A percentile compares a stretch with the other conserved stretches of the same genome.
Evolutionary conservation across 2,329 filamentous ascomycete species (phyloP).

Genomic region (Paecilomyces fulvus): DNA sequence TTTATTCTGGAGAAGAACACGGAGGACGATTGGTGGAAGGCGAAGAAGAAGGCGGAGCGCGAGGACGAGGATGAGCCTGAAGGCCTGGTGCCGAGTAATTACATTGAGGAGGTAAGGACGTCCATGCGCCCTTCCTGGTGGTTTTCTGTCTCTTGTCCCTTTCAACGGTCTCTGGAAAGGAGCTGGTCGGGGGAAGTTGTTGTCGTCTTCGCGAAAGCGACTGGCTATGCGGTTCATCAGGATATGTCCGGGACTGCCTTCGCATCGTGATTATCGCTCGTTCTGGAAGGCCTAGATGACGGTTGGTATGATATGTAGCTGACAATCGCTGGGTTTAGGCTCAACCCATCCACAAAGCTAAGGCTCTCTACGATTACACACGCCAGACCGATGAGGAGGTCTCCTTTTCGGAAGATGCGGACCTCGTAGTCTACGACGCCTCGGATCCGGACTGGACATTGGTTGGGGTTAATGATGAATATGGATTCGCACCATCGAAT

Average conservation of each 20-base stretch:
- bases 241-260: not conserved
- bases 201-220: not conserved
- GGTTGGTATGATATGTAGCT: not conserved
- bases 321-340: constrained; percentile 40
- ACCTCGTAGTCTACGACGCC: constrained; percentile 76
- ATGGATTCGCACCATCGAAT: constrained; percentile 89
- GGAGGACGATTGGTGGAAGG: constrained; percentile 89
- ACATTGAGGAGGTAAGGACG: constrained; percentile 74
- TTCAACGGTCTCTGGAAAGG: not conserved
- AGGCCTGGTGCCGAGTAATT: constrained; percentile 87
- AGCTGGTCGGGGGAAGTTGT: not conserved
- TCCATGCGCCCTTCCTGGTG: not conserved
- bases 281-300: not conserved
- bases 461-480: constrained; percentile 75
- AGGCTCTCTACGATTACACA: constrained; percentile 96
- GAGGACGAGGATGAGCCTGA: constrained; percentile 88
- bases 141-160: not conserved
- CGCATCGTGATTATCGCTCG: not conserved
- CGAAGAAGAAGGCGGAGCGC: constrained; percentile 75
- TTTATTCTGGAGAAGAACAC: constrained; percentile 77
- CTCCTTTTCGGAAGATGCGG: constrained; percentile 83
- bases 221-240: not conserved
- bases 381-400: constrained; percentile 96
- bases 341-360: constrained; percentile 60
- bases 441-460: constrained; percentile 96